Evolutionary conservation across 2,329 filamentous ascomycete species (phyloP).

Genomic region (Raffaelea arxii): DNA sequence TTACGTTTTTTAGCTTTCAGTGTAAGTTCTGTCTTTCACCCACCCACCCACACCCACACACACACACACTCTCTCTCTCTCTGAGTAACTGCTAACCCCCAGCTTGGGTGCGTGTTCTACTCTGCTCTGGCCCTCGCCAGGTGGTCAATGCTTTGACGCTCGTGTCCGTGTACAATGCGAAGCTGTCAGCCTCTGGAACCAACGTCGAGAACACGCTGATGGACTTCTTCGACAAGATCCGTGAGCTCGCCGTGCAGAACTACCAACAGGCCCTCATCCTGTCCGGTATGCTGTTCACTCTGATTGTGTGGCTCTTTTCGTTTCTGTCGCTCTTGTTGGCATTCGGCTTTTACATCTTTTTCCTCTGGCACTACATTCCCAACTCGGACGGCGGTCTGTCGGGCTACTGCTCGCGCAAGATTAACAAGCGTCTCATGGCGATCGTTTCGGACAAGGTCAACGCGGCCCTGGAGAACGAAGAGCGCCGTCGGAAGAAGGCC

Average conservation of each 20-base stretch:
- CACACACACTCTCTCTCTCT: too few species aligned
- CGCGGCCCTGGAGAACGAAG: constrained; percentile 75
- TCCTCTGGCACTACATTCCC: constrained; percentile 88
- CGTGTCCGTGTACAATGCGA: constrained; percentile 69
- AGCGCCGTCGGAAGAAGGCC: constrained; percentile 45
- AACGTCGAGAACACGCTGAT: constrained; percentile 53
- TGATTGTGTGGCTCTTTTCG: constrained; percentile 81
- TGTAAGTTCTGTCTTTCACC: constrained; percentile 37
- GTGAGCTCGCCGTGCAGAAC: constrained; percentile 60
- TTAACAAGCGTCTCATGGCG: constrained; percentile 72
- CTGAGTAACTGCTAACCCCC: too few species aligned
- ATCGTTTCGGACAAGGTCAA: constrained; percentile 84
- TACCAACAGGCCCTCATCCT: constrained; percentile 74
- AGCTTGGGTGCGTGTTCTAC: constrained; percentile 81
- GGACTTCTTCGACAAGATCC: constrained; percentile 78
- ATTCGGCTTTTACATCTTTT: constrained; percentile 71
- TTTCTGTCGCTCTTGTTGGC: constrained; percentile 67
- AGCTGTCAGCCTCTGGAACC: constrained; percentile 51
- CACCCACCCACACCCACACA: too few species aligned
- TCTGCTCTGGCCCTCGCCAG: constrained; percentile 88
- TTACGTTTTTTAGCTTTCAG: constrained; percentile 74
- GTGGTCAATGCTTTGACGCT: constrained; percentile 84
- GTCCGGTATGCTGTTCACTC: constrained; percentile 84
- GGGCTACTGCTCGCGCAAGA: constrained; percentile 84
- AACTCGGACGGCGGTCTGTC: constrained; percentile 68